phyloP scores from a whole-genome alignment of 176 grass and related monocot genomes.

The Rhynchospora breviuscula region DNA sequence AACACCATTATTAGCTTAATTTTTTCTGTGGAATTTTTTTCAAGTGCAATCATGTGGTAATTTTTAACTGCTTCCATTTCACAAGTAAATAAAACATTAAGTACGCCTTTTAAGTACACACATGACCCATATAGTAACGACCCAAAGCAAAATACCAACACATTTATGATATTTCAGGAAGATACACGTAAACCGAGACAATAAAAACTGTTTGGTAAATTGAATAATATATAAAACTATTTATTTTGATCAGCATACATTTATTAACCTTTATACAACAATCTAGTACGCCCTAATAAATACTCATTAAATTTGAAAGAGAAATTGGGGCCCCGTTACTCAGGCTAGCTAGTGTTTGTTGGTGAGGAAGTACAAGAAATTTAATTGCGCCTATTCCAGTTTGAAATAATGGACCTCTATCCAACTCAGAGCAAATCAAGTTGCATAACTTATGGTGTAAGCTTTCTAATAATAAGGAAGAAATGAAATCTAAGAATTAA shows the following conservation, averaged over 20 bases:
- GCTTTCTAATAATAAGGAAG: not conserved
- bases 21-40: not conserved
- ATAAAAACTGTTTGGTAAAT: not conserved
- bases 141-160: not conserved
- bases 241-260: not conserved
- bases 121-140: not conserved
- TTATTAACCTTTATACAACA: not conserved
- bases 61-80: not conserved
- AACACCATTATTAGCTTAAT: not conserved
- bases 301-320: not conserved
- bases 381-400: not conserved
- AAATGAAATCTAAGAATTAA: not conserved
- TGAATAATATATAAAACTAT: not conserved
- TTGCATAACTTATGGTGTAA: not conserved
- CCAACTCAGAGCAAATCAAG: not conserved
- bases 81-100: not conserved
- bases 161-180: not conserved
- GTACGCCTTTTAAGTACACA: too few relatives aligned
- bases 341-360: not conserved
- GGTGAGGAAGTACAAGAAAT: conserved; percentile 6
- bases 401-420: not conserved
- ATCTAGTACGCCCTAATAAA: not conserved
- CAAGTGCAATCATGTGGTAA: not conserved
- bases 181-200: not conserved
- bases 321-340: not conserved